phyloP scores from a whole-genome alignment of 345 rosid species.

The Salix caprea region DNA sequence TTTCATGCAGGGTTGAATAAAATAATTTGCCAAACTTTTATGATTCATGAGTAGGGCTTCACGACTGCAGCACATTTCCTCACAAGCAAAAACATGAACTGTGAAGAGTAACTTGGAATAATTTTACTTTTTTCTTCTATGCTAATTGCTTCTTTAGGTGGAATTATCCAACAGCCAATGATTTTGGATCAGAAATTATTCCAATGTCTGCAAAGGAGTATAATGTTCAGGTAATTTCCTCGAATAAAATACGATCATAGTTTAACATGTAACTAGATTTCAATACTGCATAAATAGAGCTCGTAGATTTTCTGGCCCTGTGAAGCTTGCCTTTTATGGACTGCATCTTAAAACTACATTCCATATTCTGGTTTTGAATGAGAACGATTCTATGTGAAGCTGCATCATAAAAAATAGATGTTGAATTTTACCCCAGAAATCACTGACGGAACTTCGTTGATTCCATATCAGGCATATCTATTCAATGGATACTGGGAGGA shows the following conservation, averaged over 20 bases:
- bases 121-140: neutral
- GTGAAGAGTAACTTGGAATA: neutral
- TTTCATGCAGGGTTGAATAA: neutral
- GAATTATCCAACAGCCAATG: slow-evolving; percentile 67
- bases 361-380: neutral
- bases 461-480: slow-evolving; percentile 49
- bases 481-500: slow-evolving; percentile 83
- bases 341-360: neutral
- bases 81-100: neutral
- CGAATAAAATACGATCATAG: neutral
- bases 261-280: neutral
- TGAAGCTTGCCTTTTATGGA: neutral
- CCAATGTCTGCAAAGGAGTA: slow-evolving; percentile 62
- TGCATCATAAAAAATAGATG: neutral
- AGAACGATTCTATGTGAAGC: neutral
- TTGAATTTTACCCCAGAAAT: neutral
- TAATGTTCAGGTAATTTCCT: slow-evolving; percentile 53
- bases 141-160: slow-evolving; percentile 27
- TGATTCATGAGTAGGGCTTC: neutral
- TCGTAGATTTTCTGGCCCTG: neutral
- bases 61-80: neutral
- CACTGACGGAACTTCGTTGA: neutral
- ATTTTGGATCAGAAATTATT: slow-evolving; percentile 82
- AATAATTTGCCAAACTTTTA: neutral
- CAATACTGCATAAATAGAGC: neutral